phyloP scores from a whole-genome alignment of 164 flowering plant species.

The Umbellularia californica region DNA sequence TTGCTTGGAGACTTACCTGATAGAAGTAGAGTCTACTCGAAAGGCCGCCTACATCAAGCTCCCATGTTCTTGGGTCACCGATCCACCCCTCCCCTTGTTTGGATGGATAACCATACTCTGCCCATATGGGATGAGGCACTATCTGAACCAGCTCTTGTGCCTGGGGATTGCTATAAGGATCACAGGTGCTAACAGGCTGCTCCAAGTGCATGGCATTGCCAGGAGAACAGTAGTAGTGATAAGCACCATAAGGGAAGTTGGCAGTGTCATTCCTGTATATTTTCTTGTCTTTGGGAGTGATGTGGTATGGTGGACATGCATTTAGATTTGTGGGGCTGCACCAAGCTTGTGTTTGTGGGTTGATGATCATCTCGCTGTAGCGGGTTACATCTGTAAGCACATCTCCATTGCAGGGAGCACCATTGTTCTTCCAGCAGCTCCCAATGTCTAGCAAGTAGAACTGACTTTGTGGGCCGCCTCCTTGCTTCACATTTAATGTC shows the following conservation, averaged over 20 bases:
- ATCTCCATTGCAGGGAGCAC: slow-evolving; percentile 65
- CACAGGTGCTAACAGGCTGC: slow-evolving; percentile 54
- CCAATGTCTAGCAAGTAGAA: slow-evolving; percentile 77
- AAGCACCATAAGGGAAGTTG: slow-evolving; percentile 66
- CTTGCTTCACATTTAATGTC: slow-evolving; percentile 55
- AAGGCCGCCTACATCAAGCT: slow-evolving; percentile 72
- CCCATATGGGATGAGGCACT: slow-evolving; percentile 80
- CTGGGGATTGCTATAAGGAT: slow-evolving; percentile 90
- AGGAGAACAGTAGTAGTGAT: slow-evolving; percentile 71
- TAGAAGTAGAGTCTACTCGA: slow-evolving; percentile 74
- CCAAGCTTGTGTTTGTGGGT: slow-evolving; percentile 60
- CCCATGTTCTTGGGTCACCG: slow-evolving; percentile 72
- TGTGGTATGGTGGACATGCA: slow-evolving; percentile 73
- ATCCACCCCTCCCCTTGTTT: slow-evolving; percentile 72
- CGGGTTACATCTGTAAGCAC: slow-evolving; percentile 70
- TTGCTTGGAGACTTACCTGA: slow-evolving; percentile 41
- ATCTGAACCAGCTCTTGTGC: slow-evolving; percentile 75
- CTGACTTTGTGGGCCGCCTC: slow-evolving; percentile 80
- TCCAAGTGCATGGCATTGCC: slow-evolving; percentile 57
- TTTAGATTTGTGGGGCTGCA: slow-evolving; percentile 40
- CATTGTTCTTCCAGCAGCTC: slow-evolving; percentile 86
- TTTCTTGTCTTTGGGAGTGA: slow-evolving; percentile 36
- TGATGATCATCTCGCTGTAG: slow-evolving; percentile 86
- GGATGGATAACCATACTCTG: slow-evolving; percentile 66
- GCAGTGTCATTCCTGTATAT: slow-evolving; percentile 56